Conservation (phyloP, 257 asterid genomes). For the Ajuga chamaepitys region DNA sequence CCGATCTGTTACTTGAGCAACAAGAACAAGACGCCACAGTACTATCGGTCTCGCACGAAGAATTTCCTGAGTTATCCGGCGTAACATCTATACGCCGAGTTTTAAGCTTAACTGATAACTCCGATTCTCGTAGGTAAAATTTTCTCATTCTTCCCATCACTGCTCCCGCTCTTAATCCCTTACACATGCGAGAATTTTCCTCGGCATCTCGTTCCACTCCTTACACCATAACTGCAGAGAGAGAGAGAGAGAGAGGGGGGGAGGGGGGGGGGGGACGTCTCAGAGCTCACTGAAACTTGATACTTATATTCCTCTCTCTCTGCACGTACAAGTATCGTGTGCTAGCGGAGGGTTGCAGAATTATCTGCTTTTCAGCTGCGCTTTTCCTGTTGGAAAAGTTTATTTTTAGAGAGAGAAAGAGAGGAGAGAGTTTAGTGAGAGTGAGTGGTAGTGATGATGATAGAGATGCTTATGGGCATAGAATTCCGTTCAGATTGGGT, state of each 20-base stretch:
- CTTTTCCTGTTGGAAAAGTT: constrained; percentile 25
- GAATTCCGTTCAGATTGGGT: constrained; percentile 25
- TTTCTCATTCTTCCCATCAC: constrained; percentile 45
- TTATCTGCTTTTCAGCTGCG: constrained; percentile 22
- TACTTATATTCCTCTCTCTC: neutral
- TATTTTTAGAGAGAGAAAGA: constrained; percentile 22
- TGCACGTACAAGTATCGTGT: constrained; percentile 26
- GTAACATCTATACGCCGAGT: constrained; percentile 25
- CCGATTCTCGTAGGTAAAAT: constrained; percentile 20
- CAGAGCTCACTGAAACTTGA: neutral
- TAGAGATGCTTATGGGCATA: constrained; percentile 31
- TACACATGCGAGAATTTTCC: constrained; percentile 6
- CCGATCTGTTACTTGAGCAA: constrained; percentile 42
- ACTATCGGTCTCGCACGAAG: constrained; percentile 27
- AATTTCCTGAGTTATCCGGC: constrained; percentile 22
- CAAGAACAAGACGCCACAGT: constrained; percentile 34
- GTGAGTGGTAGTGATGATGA: constrained; percentile 28
- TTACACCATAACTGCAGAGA: constrained; percentile 3
- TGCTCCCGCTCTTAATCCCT: constrained; percentile 12
- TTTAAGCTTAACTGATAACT: constrained; percentile 26
- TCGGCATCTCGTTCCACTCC: neutral
- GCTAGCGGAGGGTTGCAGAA: constrained; percentile 24
- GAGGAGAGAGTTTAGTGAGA: neutral
- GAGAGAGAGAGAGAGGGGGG: neutral
- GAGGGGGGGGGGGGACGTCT: neutral